phyloP scores from a whole-genome alignment of 768 basidiomycete species.

The Lactarius vividus region DNA sequence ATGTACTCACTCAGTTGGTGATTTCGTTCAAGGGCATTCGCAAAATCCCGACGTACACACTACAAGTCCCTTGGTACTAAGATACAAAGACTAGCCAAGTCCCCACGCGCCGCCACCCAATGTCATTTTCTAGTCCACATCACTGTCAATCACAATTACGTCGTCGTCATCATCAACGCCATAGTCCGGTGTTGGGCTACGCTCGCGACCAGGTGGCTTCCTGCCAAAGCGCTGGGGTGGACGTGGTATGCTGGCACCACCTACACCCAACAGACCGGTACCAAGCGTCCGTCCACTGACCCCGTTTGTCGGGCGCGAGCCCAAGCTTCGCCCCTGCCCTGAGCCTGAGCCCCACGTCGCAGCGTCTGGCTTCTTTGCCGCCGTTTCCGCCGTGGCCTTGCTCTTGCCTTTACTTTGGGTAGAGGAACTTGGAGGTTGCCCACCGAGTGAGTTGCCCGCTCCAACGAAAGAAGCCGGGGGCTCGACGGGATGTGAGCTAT shows the following conservation, averaged over 20 bases:
- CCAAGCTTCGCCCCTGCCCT: constrained; percentile 42
- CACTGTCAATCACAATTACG: constrained; percentile 82
- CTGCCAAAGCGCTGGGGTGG: constrained; percentile 40
- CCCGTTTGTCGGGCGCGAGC: constrained; percentile 43
- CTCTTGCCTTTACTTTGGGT: constrained; percentile 53
- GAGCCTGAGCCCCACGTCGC: constrained; percentile 34
- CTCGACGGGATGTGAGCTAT: constrained; percentile 29
- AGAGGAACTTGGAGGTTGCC: constrained; percentile 43
- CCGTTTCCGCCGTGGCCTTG: constrained; percentile 31
- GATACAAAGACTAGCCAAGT: not conserved
- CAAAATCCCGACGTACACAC: not conserved
- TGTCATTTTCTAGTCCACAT: constrained; percentile 33
- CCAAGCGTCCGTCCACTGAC: constrained; percentile 37
- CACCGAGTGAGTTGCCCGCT: constrained; percentile 64
- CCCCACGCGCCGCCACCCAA: not conserved
- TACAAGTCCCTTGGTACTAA: constrained; percentile 6
- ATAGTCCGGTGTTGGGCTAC: constrained; percentile 74
- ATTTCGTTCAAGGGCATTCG: not conserved
- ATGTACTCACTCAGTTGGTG: not conserved
- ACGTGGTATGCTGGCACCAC: constrained; percentile 51
- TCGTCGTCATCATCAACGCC: constrained; percentile 79
- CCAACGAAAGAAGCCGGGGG: constrained; percentile 56
- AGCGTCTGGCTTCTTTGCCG: constrained; percentile 24
- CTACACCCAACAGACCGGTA: constrained; percentile 47
- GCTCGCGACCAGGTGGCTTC: constrained; percentile 32